Evolutionary conservation across 1,284 basidiomycete species (phyloP), one percentile per base, ranked within the genome.

Genomic region (Cryptococcus depauperatus): DNA sequence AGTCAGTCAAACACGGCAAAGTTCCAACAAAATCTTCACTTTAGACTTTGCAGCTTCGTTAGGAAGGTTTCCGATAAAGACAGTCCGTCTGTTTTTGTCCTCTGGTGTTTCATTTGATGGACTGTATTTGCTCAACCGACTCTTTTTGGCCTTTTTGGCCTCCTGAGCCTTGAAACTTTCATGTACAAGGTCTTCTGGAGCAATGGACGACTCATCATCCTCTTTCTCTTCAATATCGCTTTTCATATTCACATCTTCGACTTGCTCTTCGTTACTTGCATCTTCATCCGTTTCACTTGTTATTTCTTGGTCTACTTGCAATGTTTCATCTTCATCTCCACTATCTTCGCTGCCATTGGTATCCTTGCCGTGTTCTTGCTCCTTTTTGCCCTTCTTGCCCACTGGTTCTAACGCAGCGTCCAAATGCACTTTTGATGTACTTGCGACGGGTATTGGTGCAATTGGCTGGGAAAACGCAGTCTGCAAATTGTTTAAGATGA

Each of bases 11-110:
- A 8, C 14, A 18, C 8, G 8, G 2, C 18, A 19, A 14, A 14
- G 35, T 4, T 23, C 23, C 18, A n/a, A 18, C 7, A 19, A 18
- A 7, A 23, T 6, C n/a, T 66, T 42, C 56, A 89, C 89, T 68
- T 81, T 83, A 58, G 78, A 81, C 45, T 84, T 83, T 14, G 80
- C 82, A 7, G 85, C 79, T 5, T 85, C 81, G 2, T 85, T 74
- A 3, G 83, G 79, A 0, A 97, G 73, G 64, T 97, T 97, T 9
- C 93, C 93, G n/a, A 98, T 71, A 64, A 97, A 98, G 42, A 96
- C 75, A 1, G 92, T 95, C 23, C 92, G 79, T 16, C 78, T 75
- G 61, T 95, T 82, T 41, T 84, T 76, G 48, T 79, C 79, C 44
- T 79, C 80, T 9, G 75, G 27, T 0, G 82, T 83, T 68, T 92